phyloP scores from a whole-genome alignment of 1,284 basidiomycete genomes.

The Pseudozyma sp. region DNA sequence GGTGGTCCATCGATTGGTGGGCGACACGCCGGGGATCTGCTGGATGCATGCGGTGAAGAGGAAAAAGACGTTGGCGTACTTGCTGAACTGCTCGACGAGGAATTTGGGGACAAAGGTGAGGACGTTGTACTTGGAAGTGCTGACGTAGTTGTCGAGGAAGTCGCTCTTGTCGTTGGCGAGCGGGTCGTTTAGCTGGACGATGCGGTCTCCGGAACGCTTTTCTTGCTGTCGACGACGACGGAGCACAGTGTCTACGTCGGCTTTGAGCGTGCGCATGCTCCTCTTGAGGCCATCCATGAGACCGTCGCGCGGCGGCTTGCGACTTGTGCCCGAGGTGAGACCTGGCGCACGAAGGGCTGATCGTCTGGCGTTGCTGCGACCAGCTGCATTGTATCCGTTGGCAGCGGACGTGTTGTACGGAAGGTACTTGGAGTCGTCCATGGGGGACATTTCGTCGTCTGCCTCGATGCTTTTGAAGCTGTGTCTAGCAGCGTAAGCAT shows the following conservation, averaged over 20 bases:
- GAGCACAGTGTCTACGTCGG: conserved; percentile 50
- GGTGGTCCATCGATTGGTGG: conserved; percentile 94
- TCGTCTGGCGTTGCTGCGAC: conserved; percentile 6
- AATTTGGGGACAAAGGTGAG: conserved; percentile 93
- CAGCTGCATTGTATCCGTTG: conserved; percentile 3
- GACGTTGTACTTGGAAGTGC: conserved; percentile 94
- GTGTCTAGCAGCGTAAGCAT: conserved; percentile 51
- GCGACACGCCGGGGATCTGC: conserved; percentile 97
- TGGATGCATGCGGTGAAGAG: conserved; percentile 98
- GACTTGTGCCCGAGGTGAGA: conserved; percentile 28
- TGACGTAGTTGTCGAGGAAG: conserved; percentile 79
- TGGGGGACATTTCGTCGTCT: conserved; percentile 58
- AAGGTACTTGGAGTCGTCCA: conserved; percentile 31
- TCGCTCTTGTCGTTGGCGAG: conserved; percentile 58
- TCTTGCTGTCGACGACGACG: conserved; percentile 45
- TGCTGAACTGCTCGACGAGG: conserved; percentile 91
- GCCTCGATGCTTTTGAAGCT: conserved; percentile 66
- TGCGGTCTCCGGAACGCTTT: conserved; percentile 55
- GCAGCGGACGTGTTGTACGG: conserved; percentile 12
- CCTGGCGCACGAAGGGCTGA: conserved; percentile 19
- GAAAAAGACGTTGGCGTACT: conserved; percentile 99
- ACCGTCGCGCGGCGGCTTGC: conserved; percentile 47
- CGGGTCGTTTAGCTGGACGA: conserved; percentile 62
- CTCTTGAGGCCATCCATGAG: conserved; percentile 50
- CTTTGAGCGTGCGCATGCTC: conserved; percentile 44